Evolutionary conservation across 768 basidiomycete genomes (phyloP).

Genomic region (Panus rudis): DNA sequence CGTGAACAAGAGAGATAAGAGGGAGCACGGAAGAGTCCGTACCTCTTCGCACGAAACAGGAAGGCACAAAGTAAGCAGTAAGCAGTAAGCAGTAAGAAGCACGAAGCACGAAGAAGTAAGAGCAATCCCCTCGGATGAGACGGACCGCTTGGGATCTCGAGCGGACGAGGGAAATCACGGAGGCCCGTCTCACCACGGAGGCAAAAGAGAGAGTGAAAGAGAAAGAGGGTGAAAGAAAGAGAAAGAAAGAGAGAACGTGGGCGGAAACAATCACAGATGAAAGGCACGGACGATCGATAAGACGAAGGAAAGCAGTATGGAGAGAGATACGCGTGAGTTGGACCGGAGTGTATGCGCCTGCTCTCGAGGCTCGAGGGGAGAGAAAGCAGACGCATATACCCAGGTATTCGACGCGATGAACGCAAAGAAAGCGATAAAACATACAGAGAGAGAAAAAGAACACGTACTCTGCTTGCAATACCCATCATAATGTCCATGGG

Average conservation of each 20-base stretch:
- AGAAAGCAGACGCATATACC: background rate
- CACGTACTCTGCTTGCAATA: slow-evolving; percentile 94
- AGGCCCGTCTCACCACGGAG: too few relatives aligned
- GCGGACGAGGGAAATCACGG: too few relatives aligned
- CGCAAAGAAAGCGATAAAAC: slow-evolving; percentile 1
- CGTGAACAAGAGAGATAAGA: too few relatives aligned
- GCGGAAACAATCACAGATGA: background rate
- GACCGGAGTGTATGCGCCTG: background rate
- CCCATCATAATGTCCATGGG: slow-evolving; percentile 92
- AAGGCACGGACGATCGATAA: background rate
- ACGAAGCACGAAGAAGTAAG: background rate
- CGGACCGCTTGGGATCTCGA: too few relatives aligned
- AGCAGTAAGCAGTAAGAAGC: too few relatives aligned
- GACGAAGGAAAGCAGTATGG: background rate
- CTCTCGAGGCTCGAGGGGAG: background rate
- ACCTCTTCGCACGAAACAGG: too few relatives aligned
- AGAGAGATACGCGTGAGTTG: slow-evolving; percentile 1
- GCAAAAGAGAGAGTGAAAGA: background rate
- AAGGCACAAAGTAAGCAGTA: too few relatives aligned
- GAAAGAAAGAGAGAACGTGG: background rate
- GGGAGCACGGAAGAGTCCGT: too few relatives aligned
- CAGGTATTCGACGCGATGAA: too few relatives aligned
- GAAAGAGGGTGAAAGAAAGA: background rate
- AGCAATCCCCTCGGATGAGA: background rate
- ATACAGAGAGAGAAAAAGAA: slow-evolving; percentile 3